Percentiles rank a stretch among this genome's conserved stretches.
phyloP scores from a whole-genome alignment of 2,329 filamentous ascomycete species.

The Colletotrichum scovillei region DNA sequence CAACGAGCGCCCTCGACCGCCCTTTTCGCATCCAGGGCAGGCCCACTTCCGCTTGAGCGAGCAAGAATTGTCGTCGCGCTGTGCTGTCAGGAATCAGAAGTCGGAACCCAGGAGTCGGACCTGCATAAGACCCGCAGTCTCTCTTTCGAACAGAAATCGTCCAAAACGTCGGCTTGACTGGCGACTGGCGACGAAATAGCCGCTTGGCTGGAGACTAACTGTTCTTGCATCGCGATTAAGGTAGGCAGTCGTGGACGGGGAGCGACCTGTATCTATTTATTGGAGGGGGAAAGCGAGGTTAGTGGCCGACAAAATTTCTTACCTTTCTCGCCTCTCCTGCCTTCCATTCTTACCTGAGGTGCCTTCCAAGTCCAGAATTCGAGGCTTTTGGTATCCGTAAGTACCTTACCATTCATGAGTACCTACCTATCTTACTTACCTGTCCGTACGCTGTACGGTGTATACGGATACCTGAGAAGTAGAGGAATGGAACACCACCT shows the following conservation, averaged over 20 bases:
- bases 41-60: background rate
- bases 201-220: background rate
- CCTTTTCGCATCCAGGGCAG: background rate
- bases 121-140: slow-evolving; percentile 6
- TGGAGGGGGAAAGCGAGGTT: background rate
- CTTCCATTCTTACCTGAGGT: too few relatives aligned
- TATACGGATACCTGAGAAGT: background rate
- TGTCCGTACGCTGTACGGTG: too few relatives aligned
- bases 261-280: background rate
- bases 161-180: background rate
- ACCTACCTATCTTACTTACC: too few relatives aligned
- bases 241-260: background rate
- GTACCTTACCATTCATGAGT: too few relatives aligned
- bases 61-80: background rate
- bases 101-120: background rate
- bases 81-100: too few relatives aligned
- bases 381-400: too few relatives aligned
- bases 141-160: background rate
- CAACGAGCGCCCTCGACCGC: background rate
- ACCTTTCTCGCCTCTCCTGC: background rate
- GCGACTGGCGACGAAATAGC: background rate
- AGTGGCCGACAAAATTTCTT: background rate
- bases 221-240: background rate
- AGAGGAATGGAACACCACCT: background rate
- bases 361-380: too few relatives aligned